Percentiles rank a stretch among this genome's conserved stretches.
phyloP scores from a whole-genome alignment of 345 rosid species.

The Brassica juncea region DNA sequence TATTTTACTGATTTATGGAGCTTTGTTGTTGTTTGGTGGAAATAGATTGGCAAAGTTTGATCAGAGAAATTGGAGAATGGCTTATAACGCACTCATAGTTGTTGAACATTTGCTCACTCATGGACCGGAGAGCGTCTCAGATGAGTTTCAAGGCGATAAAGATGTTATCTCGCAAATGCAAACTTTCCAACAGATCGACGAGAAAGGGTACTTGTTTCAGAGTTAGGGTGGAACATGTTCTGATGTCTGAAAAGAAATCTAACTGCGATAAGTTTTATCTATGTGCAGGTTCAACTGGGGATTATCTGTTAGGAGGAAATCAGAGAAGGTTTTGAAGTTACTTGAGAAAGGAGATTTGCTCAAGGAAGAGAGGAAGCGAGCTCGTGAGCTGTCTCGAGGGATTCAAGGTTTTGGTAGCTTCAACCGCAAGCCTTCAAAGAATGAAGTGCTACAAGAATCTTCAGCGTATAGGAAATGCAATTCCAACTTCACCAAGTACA shows the following conservation, averaged over 20 bases:
- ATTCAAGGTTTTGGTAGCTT: constrained; percentile 93
- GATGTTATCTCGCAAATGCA: constrained; percentile 55
- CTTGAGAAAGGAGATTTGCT: constrained; percentile 66
- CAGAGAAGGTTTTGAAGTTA: constrained; percentile 64
- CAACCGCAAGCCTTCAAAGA: constrained; percentile 39
- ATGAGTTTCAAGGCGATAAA: constrained; percentile 68
- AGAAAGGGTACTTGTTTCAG: constrained; percentile 58
- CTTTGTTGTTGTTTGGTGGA: neutral
- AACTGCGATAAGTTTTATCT: neutral
- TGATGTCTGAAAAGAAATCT: neutral
- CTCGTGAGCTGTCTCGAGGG: constrained; percentile 78
- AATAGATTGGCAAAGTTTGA: constrained; percentile 70
- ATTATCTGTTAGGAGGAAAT: constrained; percentile 68
- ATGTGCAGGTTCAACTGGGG: constrained; percentile 89
- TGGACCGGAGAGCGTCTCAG: constrained; percentile 86
- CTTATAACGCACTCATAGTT: constrained; percentile 70
- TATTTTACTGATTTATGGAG: neutral
- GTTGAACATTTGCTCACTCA: constrained; percentile 87
- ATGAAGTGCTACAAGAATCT: constrained; percentile 47
- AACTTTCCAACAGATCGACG: constrained; percentile 70
- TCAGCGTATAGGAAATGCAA: constrained; percentile 51
- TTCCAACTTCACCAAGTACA: constrained; percentile 48
- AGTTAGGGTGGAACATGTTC: neutral
- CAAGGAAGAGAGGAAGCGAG: constrained; percentile 72
- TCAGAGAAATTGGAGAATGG: constrained; percentile 72